These are phyloP conservation scores for Hamigera avellanea DNA, from an alignment of 495 filamentous ascomycete species.

Conservation along the genomic window DNA sequence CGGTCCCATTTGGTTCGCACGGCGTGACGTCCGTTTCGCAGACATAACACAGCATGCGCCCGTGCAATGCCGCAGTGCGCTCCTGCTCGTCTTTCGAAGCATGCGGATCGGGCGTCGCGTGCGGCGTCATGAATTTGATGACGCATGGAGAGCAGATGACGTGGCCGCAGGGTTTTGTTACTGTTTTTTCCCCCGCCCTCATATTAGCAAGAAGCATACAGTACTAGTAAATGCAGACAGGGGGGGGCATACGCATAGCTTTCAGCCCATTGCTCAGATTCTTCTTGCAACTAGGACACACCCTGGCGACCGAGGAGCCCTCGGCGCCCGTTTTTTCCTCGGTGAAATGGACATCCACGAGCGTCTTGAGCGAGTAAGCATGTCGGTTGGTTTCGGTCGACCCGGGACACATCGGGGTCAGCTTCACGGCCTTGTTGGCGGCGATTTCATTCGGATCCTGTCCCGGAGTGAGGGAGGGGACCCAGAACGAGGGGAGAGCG, in stretches of 20 bases:
- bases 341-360: constrained; percentile 71
- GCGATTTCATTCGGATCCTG: constrained; percentile 37
- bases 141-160: constrained; percentile 86
- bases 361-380: constrained; percentile 66
- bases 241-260: constrained; percentile 48
- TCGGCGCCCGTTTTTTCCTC: constrained; percentile 51
- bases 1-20: background rate
- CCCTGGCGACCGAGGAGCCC: constrained; percentile 42
- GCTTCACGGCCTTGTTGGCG: constrained; percentile 51
- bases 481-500: constrained; percentile 88
- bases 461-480: constrained; percentile 70
- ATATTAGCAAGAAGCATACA: too few species aligned
- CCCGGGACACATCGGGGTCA: constrained; percentile 69
- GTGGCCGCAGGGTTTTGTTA: constrained; percentile 90
- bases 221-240: background rate
- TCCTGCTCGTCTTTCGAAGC: constrained; percentile 41
- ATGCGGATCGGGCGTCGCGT: constrained; percentile 53
- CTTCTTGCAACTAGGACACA: constrained; percentile 87
- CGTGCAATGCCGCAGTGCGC: constrained; percentile 22
- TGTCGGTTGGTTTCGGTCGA: constrained; percentile 61
- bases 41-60: constrained; percentile 64
- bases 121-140: constrained; percentile 70
- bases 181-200: constrained; percentile 4
- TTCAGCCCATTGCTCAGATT: constrained; percentile 70
- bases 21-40: constrained; percentile 66